phyloP scores from a whole-genome alignment of 2,329 filamentous ascomycete species.

The Aspergillus pseudonomiae region DNA sequence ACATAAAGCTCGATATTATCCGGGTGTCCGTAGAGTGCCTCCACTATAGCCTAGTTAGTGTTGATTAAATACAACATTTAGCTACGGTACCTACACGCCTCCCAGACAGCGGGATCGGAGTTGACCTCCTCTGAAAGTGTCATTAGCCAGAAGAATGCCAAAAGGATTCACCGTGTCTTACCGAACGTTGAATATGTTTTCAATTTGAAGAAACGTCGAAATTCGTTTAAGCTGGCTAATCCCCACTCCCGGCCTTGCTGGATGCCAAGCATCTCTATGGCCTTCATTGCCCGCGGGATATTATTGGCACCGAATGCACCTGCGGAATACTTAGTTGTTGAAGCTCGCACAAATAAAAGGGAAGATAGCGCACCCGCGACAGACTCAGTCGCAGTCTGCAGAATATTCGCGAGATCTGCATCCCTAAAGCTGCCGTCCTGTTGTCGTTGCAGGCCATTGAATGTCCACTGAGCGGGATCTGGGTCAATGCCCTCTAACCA shows the following conservation, averaged over 20 bases:
- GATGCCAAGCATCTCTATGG: slow-evolving; percentile 13
- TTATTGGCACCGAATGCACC: slow-evolving; percentile 12
- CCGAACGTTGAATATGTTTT: slow-evolving; percentile 11
- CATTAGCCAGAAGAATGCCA: background rate
- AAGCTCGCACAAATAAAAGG: background rate
- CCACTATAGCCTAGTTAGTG: slow-evolving; percentile 3
- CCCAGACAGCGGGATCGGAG: slow-evolving; percentile 4
- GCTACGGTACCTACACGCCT: background rate
- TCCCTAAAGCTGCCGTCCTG: slow-evolving; percentile 7
- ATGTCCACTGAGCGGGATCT: slow-evolving; percentile 7
- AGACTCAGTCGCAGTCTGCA: slow-evolving; percentile 2
- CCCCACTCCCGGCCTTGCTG: slow-evolving; percentile 11
- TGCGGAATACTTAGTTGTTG: background rate
- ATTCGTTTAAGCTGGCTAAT: slow-evolving; percentile 10
- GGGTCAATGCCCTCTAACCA: background rate
- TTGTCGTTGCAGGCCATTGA: slow-evolving; percentile 3
- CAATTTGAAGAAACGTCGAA: slow-evolving; percentile 11
- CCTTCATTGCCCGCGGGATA: slow-evolving; percentile 4
- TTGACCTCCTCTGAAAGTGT: slow-evolving; percentile 4
- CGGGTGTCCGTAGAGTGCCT: slow-evolving; percentile 10
- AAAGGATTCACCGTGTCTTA: background rate
- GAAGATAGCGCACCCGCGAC: background rate
- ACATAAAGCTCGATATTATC: slow-evolving; percentile 13
- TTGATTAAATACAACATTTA: background rate
- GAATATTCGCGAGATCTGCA: slow-evolving; percentile 6